Evolutionary conservation across 202 grass and related monocot genomes (phyloP), one percentile per base, ranked within the genome.

Genomic region (Setaria italica): DNA sequence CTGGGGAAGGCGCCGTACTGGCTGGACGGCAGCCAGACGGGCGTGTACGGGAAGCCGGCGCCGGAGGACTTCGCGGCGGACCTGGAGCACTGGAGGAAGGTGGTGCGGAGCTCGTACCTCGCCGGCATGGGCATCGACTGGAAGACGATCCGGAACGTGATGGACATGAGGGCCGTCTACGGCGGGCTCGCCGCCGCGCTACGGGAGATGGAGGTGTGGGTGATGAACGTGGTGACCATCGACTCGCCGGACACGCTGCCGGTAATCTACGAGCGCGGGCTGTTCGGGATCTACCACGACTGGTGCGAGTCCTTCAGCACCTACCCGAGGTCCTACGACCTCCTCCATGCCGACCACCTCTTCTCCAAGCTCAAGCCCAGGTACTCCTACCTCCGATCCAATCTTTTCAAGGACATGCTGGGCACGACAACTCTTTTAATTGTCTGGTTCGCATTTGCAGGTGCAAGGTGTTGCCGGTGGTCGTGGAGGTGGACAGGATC

Each of bases 251-350:
- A 99, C 82, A 99, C 94, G 20, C 62, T 99, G 86, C 92, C 92
- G 70, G 78, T 99, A 47, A 93, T 99, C 85, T 99, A 97, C 50
- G 97, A 99, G 73, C 83, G 97, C 20, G 97, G 97, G 0, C 32
- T 99, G 5, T 97, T 99, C 69, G 97, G 97, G 80, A 99, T 99
- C 45, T 99, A 99, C 85, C 97, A 99, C 46, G 90, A 99, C 51
- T 99, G 94, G 97, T 99, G 97, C 15, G 92, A 99, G 88, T 99
- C 97, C 5, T 99, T 99, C 53, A 99, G 90, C 77, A 99, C 97
- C 13, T 99, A 99, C 86, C 97, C 94, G 11, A 84, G 97, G 74
- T 92, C 97, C 35, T 99, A 97, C 58, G 97, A 99, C 86, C 94
- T 99, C 11, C 90, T 99, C 66, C 97, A 99, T 10, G 97, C 97